A percentile compares a stretch with the other conserved stretches of the same genome.
phyloP scores from a whole-genome alignment of 1,284 basidiomycete species.

The Cryptococcus amylolentus region DNA sequence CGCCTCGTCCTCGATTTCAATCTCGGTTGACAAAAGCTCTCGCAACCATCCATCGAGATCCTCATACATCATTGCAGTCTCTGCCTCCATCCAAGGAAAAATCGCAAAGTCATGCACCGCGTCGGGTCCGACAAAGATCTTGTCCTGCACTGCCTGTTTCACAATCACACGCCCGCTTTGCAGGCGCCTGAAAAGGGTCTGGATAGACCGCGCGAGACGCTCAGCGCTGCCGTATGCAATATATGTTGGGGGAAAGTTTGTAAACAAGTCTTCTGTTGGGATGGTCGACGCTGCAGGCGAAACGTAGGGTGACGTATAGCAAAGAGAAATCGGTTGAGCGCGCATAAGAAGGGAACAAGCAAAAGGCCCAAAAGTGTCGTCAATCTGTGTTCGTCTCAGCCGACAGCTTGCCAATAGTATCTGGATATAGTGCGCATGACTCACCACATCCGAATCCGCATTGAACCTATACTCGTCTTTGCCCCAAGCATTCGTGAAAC shows the following conservation, averaged over 20 bases:
- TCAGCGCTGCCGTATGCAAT: conserved; percentile 43
- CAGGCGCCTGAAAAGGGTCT: conserved; percentile 30
- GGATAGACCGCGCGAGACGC: conserved; percentile 34
- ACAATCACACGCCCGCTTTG: conserved; percentile 13
- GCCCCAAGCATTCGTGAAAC: conserved; percentile 44
- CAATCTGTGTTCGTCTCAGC: conserved; percentile 20
- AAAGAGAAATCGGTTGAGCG: conserved; percentile 24
- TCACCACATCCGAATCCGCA: conserved; percentile 30
- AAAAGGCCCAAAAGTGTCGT: conserved; percentile 44
- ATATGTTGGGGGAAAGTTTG: conserved; percentile 38
- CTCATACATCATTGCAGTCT: conserved; percentile 33
- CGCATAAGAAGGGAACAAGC: conserved; percentile 40
- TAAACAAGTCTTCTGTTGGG: conserved; percentile 19
- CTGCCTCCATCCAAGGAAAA: conserved; percentile 42
- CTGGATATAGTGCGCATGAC: conserved; percentile 1
- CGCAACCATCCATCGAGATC: conserved; percentile 41
- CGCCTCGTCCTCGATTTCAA: conserved; percentile 10
- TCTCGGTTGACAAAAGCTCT: conserved; percentile 21
- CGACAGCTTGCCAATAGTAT: neutral
- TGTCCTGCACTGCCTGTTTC: conserved; percentile 13
- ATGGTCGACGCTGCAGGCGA: conserved; percentile 38
- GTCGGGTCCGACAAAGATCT: conserved; percentile 24
- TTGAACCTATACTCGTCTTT: conserved; percentile 27
- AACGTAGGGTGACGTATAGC: conserved; percentile 37
- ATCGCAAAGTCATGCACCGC: conserved; percentile 46